Base-by-base conservation (phyloP, 2,329 filamentous ascomycete genomes). In the Tympanopsis confertula region DNA sequence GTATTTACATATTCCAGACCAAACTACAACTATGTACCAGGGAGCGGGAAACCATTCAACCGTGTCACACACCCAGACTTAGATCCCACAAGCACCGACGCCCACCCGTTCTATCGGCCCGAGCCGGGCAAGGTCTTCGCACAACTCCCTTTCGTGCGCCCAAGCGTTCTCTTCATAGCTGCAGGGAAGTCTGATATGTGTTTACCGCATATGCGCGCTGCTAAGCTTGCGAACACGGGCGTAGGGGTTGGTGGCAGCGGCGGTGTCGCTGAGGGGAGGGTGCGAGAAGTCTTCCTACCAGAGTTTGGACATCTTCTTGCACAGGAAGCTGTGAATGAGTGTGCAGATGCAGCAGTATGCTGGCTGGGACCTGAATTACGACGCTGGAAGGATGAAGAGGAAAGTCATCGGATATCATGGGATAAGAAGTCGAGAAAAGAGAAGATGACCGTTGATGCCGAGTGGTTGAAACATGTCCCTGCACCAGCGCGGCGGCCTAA, bases 271-370 rank as follows among this genome's bases (percentile, higher is more conserved):
- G 69, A 70, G 12, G 85, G 82, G 0, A 66, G 76, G 35, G 87
- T 94, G 2, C 68, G 65, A 39, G 68, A 78, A 45, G 69, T 84
- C 4, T 63, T 75, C 13, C 58, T 91, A 5, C 60, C 80, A 19
- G 70, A 69, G 0, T 66, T 69, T 4, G 86, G 88, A 0, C 89
- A 96, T 56, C 57, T 95, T 30, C 74, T 95, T 19, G 82, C 88
- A 0, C 84, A 94, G 74, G 87, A 94, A 57, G 71, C 73, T 28
- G 82, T 84, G 0, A 62, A 50, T 2, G 65, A 74, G 49, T 82
- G 79, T 43, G 88, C 86, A 2, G 63, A 71, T 41, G 56, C 70
- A 14, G 68, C 72, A 0, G 70, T 69, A 0, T 51, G 54, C 19
- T 85, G 77, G 66, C 55, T 84, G 39, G 64, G 55, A 0, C 48